Evolutionary conservation across 371 early-diverging fungal species (phyloP).

Genomic region (Blastocladiella emersonii): DNA sequence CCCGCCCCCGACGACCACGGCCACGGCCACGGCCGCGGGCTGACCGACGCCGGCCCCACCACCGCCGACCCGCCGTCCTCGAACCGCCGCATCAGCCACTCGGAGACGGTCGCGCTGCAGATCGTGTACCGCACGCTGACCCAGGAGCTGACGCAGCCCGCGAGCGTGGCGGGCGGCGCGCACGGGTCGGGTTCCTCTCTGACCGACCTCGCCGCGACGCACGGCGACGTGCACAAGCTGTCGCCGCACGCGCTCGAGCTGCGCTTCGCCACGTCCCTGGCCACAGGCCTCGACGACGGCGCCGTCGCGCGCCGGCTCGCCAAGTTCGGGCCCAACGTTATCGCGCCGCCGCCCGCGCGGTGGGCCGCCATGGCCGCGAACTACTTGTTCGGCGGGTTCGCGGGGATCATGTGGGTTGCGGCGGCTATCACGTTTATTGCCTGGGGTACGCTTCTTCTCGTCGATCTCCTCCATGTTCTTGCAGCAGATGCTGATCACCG

Average conservation of each 20-base stretch:
- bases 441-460: not conserved
- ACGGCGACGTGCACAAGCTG: slow-evolving; percentile 20
- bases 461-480: slow-evolving; percentile 13
- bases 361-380: slow-evolving; percentile 25
- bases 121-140: not conserved
- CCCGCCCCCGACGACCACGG: no score
- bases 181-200: not conserved
- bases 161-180: not conserved
- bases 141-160: not conserved
- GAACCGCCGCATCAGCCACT: no score
- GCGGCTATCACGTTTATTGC: slow-evolving; percentile 12
- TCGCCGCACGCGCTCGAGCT: slow-evolving; percentile 21
- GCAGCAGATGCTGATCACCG: not conserved
- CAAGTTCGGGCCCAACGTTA: slow-evolving; percentile 32
- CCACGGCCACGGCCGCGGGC: no score
- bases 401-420: slow-evolving; percentile 33
- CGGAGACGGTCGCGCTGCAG: not conserved
- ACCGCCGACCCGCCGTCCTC: no score
- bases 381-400: slow-evolving; percentile 35
- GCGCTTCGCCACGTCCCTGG: slow-evolving; percentile 27
- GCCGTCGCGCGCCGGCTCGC: slow-evolving; percentile 23
- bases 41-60: no score
- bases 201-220: not conserved
- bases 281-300: slow-evolving; percentile 24
- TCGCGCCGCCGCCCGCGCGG: slow-evolving; percentile 31